These are phyloP conservation scores for Smallanthus sonchifolius DNA, from an alignment of 129 eudicot species.

Conservation along the genomic window DNA sequence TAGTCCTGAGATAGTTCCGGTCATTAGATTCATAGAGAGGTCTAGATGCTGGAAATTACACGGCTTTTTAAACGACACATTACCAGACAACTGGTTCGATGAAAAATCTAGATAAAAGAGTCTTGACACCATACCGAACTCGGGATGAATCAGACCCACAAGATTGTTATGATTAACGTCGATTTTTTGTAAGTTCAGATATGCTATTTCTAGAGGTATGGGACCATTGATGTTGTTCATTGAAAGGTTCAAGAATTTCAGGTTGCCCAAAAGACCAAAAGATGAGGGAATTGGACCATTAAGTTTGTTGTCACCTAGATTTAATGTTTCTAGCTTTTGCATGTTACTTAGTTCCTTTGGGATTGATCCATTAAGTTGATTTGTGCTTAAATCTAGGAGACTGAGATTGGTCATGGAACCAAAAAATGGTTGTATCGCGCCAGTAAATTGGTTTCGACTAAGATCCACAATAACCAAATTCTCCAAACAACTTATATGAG, in stretches of 20 bases:
- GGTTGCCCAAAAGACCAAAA: neutral
- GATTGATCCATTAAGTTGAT: neutral
- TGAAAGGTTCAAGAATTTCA: neutral
- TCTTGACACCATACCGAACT: neutral
- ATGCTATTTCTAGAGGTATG: conserved; percentile 8
- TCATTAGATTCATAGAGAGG: conserved; percentile 20
- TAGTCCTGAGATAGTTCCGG: conserved; percentile 1
- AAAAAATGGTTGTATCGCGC: neutral
- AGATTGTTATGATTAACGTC: conserved; percentile 9
- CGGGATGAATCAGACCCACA: conserved; percentile 6
- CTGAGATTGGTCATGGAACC: neutral
- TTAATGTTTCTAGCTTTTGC: neutral
- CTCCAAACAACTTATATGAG: neutral
- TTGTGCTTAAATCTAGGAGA: conserved; percentile 7
- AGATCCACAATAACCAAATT: neutral
- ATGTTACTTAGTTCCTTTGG: neutral
- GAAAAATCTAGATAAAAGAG: conserved; percentile 23
- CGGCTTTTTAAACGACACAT: neutral
- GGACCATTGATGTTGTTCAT: conserved; percentile 8
- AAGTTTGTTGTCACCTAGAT: neutral
- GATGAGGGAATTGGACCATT: conserved; percentile 11
- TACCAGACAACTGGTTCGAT: conserved; percentile 14
- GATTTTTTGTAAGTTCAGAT: neutral
- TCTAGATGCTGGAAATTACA: conserved; percentile 15
- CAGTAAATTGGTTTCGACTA: neutral